These are phyloP conservation scores for Juglanconis sp. DNA, from an alignment of 2,329 filamentous ascomycete genomes.

Conservation along the genomic window DNA sequence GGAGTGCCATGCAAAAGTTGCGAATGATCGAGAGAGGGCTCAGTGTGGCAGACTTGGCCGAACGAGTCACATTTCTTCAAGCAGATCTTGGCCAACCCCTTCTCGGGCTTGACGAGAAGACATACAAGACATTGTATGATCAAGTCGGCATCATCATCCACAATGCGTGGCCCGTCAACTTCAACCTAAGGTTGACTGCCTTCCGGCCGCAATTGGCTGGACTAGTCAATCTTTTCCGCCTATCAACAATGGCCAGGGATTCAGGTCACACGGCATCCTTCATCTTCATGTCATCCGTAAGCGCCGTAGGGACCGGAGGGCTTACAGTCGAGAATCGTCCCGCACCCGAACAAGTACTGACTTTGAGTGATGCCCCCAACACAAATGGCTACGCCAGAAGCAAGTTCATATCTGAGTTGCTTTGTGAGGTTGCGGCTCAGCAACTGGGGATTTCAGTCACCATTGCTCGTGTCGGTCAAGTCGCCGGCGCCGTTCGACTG, in stretches of 20 bases:
- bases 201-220: conserved; percentile 45
- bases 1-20: not conserved
- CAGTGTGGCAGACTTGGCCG: not conserved
- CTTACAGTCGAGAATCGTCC: not conserved
- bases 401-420: conserved; percentile 35
- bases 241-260: conserved; percentile 25
- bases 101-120: conserved; percentile 34
- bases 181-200: conserved; percentile 48
- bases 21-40: conserved; percentile 3
- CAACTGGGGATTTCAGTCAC: conserved; percentile 24
- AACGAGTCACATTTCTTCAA: conserved; percentile 29
- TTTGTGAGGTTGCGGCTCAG: conserved; percentile 27
- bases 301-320: conserved; percentile 34
- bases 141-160: conserved; percentile 44
- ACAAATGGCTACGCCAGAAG: conserved; percentile 32
- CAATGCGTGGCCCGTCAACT: conserved; percentile 54
- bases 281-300: conserved; percentile 50
- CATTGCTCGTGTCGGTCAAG: conserved; percentile 34
- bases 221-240: conserved; percentile 36
- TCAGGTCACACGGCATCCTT: conserved; percentile 29
- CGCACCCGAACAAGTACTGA: conserved; percentile 20
- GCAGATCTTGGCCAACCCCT: conserved; percentile 33
- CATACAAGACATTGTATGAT: conserved; percentile 26
- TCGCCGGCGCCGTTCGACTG: conserved; percentile 24
- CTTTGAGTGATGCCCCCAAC: conserved; percentile 27